phyloP scores from a whole-genome alignment of 2,329 filamentous ascomycete genomes.

The Ceratocystis eucalypticola region DNA sequence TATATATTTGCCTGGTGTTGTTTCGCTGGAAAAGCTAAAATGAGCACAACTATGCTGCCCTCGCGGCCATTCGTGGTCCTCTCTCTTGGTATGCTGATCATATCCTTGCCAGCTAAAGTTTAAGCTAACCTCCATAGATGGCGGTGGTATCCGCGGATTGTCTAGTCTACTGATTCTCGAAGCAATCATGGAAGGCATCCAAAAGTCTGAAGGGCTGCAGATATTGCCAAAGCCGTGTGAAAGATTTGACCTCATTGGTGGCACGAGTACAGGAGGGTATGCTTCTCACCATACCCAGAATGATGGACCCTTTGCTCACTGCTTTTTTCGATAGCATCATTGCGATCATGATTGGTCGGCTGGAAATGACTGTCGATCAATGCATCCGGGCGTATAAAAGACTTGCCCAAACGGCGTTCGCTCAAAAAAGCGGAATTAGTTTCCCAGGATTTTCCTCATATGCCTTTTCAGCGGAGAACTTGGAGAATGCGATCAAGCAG shows the following conservation, averaged over 20 bases:
- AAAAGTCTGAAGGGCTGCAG: constrained; percentile 16
- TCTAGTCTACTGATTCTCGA: constrained; percentile 17
- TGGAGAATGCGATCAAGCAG: background rate
- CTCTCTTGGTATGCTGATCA: too few species aligned
- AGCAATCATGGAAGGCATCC: constrained; percentile 22
- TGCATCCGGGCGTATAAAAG: background rate
- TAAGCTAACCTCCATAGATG: too few species aligned
- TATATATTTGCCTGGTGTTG: too few species aligned
- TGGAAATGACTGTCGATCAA: background rate
- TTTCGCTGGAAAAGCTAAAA: too few species aligned
- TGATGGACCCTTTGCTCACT: background rate
- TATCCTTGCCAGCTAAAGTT: too few species aligned
- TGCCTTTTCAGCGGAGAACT: background rate
- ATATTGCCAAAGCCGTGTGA: constrained; percentile 23
- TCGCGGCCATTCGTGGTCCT: too few species aligned
- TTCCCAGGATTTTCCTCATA: background rate
- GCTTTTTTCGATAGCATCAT: background rate
- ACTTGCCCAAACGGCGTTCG: background rate
- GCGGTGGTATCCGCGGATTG: too few species aligned
- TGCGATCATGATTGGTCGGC: background rate
- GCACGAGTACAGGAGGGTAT: constrained; percentile 25
- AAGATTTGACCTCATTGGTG: constrained; percentile 25
- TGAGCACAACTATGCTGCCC: too few species aligned
- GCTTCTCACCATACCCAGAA: constrained; percentile 13
- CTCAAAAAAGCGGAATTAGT: background rate